A percentile compares a stretch with the other conserved stretches of the same genome.
These are phyloP conservation scores for Mesembryanthemum crystallinum DNA, from an alignment of 148 eudicot species.

Conservation along the genomic window DNA sequence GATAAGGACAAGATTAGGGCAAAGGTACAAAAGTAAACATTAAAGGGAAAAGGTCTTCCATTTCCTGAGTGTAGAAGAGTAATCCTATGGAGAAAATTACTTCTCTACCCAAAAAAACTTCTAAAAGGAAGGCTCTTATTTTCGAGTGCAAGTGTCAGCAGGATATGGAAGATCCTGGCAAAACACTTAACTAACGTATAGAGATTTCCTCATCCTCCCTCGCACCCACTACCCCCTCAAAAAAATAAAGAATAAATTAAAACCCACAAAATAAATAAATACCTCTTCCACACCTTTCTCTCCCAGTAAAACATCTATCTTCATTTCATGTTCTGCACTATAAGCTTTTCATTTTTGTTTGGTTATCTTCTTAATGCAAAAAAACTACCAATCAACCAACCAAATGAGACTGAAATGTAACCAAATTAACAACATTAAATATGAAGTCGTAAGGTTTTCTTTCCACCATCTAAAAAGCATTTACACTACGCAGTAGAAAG, in stretches of 20 bases:
- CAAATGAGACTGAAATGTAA: background rate
- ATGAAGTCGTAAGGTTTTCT: background rate
- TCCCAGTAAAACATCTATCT: background rate
- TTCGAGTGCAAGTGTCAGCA: background rate
- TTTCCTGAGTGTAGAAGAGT: background rate
- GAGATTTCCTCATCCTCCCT: background rate
- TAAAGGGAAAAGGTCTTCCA: background rate
- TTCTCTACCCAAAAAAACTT: background rate
- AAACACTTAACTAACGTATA: background rate
- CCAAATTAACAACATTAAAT: background rate
- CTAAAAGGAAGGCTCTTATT: background rate
- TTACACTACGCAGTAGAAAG: background rate
- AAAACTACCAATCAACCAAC: conserved; percentile 1
- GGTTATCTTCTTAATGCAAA: background rate
- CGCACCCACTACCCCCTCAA: background rate
- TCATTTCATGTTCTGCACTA: background rate
- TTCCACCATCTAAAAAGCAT: background rate
- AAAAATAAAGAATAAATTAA: too few relatives aligned
- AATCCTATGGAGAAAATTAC: too few relatives aligned
- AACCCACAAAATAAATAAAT: too few relatives aligned
- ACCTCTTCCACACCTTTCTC: too few relatives aligned
- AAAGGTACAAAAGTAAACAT: too few relatives aligned
- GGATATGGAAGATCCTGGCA: background rate
- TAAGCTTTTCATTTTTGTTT: background rate
- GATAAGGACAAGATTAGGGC: background rate